These are phyloP conservation scores for Coprinopsis strossmayeri DNA, from an alignment of 768 basidiomycete genomes.

Conservation along the genomic window DNA sequence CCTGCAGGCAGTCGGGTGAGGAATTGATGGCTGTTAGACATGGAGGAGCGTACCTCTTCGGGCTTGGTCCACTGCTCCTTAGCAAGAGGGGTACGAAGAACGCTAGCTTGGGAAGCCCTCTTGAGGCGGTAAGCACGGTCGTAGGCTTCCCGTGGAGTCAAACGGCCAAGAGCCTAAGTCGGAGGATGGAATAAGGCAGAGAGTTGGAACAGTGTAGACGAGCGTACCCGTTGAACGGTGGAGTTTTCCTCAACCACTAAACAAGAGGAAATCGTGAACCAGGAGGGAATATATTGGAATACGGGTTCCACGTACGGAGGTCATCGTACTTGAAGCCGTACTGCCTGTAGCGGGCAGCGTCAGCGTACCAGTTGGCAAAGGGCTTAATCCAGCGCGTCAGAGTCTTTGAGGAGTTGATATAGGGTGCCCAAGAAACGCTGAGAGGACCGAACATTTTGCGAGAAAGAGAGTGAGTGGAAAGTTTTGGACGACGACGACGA, in stretches of 20 bases:
- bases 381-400: slow-evolving; percentile 69
- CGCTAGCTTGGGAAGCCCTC: slow-evolving; percentile 70
- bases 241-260: slow-evolving; percentile 70
- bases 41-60: slow-evolving; percentile 51
- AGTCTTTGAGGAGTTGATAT: slow-evolving; percentile 61
- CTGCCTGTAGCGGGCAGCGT: slow-evolving; percentile 76
- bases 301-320: slow-evolving; percentile 56
- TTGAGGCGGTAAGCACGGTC: slow-evolving; percentile 91
- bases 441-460: slow-evolving; percentile 54
- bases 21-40: background rate
- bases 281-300: too few species aligned
- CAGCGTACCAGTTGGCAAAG: slow-evolving; percentile 76
- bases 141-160: slow-evolving; percentile 74
- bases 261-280: slow-evolving; percentile 6
- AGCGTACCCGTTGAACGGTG: slow-evolving; percentile 69
- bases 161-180: slow-evolving; percentile 73
- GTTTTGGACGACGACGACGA: slow-evolving; percentile 9
- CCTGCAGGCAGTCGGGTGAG: slow-evolving; percentile 43
- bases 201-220: background rate
- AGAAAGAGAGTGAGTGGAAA: slow-evolving; percentile 7
- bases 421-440: slow-evolving; percentile 70
- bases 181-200: background rate
- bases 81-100: slow-evolving; percentile 74
- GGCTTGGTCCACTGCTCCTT: slow-evolving; percentile 75
- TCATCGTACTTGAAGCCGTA: slow-evolving; percentile 94